phyloP scores from a whole-genome alignment of 257 asterid genomes.

The Plectranthus barbatus region DNA sequence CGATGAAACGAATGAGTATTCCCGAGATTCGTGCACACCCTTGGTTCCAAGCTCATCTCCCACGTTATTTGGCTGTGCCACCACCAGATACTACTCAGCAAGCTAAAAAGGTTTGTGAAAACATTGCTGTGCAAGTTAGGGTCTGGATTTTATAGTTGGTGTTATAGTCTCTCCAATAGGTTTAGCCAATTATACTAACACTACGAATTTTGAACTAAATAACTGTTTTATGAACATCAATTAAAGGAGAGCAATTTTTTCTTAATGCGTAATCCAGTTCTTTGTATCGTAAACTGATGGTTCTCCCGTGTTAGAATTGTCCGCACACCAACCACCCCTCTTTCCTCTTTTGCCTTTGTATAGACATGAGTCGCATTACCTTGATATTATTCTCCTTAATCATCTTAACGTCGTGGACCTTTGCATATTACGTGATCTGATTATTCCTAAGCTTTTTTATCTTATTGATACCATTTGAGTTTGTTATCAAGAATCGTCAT shows the following conservation, averaged over 20 bases:
- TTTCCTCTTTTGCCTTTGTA: no score
- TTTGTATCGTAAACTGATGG: not conserved
- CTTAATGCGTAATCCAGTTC: not conserved
- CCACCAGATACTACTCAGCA: conserved; percentile 84
- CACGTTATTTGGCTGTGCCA: conserved; percentile 86
- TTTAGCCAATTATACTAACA: not conserved
- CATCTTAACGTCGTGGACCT: not conserved
- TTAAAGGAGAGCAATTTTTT: not conserved
- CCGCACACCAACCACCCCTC: no score
- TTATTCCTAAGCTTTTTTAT: not conserved
- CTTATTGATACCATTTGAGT: not conserved
- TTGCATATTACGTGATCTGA: conserved; percentile 1
- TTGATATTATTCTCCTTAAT: not conserved
- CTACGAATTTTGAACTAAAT: not conserved
- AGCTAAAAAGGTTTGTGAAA: conserved; percentile 70
- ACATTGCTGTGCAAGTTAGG: not conserved
- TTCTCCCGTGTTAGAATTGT: not conserved
- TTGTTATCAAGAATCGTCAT: not conserved
- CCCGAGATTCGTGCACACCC: conserved; percentile 85
- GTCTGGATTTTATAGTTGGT: not conserved
- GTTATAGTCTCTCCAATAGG: not conserved
- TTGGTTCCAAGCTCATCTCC: conserved; percentile 89
- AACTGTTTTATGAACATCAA: not conserved
- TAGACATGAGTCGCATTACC: no score
- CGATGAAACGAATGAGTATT: conserved; percentile 89